Base-by-base conservation (phyloP, 176 grass and related monocot genomes). In the Musa schizocarpa region DNA sequence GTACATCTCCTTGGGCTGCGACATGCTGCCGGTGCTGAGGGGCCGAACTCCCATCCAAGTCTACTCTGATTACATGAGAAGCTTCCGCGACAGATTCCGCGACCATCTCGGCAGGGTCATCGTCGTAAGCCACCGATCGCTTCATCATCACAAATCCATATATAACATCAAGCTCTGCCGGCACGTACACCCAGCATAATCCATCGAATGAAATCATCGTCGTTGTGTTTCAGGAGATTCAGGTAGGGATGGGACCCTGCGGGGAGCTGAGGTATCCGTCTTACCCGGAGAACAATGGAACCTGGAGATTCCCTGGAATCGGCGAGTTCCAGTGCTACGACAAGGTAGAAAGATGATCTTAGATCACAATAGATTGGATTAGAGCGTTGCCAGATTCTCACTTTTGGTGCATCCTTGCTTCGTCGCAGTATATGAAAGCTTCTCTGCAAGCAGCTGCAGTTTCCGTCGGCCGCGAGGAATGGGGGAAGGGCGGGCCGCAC, bases 241-340 rank as follows among this genome's bases (percentile, higher is more conserved):
- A 99, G 85, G 90, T 99, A 14, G 95, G 95, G 13, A 71, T 99
- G 90, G 95, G 95, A 5, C 95, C 95, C 53, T 94, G 95, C 53
- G 95, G 95, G n/a, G 95, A 99, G 78, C 81, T 94, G 11, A 89
- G 95, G 73, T 99, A 99, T 76, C 90, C 95, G 68, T 94, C 95
- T 0, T 99, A 99, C 74, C 95, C 90, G 9, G 90, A 99, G 86
- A 92, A 84, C 88, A 88, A 99, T 19, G 95, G 90, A 16, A 99
- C 88, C 1, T 99, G 95, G 95, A 81, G 82, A 66, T 99, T 99
- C 74, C 90, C 95, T 0, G 95, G 95, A 71, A 99, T 99, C 27
- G 95, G 95, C 52, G 95, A 99, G 72, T 99, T 99, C 75, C 95
- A 99, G 16, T 94, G 86, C 81, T 87, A 92, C 59, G 95, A 99